A percentile compares a stretch with the other conserved stretches of the same genome.
Evolutionary conservation across 306 rosid genomes (phyloP).

Genomic region (Cajanus cajan): DNA sequence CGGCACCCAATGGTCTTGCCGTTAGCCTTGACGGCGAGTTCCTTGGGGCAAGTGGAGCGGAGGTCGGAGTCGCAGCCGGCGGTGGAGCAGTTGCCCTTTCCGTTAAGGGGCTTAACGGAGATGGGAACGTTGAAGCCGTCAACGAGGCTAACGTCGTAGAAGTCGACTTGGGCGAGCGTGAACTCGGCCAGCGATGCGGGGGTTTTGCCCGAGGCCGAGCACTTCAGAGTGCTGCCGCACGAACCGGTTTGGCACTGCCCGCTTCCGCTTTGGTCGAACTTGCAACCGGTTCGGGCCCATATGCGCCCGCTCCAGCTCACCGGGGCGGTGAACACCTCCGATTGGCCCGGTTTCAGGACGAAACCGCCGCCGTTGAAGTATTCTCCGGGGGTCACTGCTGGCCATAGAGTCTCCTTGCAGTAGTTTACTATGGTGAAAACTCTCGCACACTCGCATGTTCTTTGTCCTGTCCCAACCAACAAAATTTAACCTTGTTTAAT

Average conservation of each 20-base stretch:
- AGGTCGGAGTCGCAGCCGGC: conserved; percentile 78
- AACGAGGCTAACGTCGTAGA: conserved; percentile 85
- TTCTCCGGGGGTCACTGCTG: conserved; percentile 66
- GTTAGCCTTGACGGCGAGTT: conserved; percentile 45
- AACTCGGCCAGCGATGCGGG: conserved; percentile 88
- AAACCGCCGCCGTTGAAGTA: conserved; percentile 82
- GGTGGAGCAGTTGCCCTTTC: conserved; percentile 65
- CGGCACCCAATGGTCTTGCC: conserved; percentile 72
- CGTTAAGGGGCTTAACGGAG: conserved; percentile 49
- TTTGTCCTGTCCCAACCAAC: conserved; percentile 42
- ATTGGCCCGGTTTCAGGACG: conserved; percentile 57
- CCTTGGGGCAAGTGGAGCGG: conserved; percentile 51
- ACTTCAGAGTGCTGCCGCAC: conserved; percentile 64
- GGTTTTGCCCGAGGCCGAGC: conserved; percentile 58
- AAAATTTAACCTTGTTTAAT: too few species aligned
- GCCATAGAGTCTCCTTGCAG: conserved; percentile 89
- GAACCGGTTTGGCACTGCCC: conserved; percentile 70
- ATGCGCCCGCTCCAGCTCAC: conserved; percentile 78
- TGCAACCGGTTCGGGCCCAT: conserved; percentile 94
- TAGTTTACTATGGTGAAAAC: conserved; percentile 72
- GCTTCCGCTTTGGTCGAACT: conserved; percentile 57
- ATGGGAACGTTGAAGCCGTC: conserved; percentile 87
- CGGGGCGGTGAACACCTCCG: conserved; percentile 61
- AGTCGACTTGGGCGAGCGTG: conserved; percentile 58
- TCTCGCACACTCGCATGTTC: conserved; percentile 56